Conservation (phyloP, 768 basidiomycete species). For the Butyriboletus loyo region DNA sequence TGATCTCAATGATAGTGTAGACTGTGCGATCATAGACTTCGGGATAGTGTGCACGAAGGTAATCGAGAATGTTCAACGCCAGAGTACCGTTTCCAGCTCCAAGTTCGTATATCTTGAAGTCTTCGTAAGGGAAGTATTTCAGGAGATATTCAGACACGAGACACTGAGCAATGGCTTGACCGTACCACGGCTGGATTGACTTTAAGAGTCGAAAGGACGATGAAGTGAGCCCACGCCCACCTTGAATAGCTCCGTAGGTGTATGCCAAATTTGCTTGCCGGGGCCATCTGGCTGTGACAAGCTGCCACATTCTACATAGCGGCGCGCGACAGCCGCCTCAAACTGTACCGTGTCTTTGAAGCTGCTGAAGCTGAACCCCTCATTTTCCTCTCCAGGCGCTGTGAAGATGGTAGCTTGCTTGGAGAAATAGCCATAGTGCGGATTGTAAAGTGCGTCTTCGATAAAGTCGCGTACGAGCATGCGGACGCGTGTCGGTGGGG, state of each 20-base stretch:
- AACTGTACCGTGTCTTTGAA: conserved; percentile 74
- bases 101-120: conserved; percentile 94
- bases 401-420: conserved; percentile 90
- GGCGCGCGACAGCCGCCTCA: conserved; percentile 71
- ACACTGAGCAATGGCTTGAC: conserved; percentile 84
- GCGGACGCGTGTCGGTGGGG: conserved; percentile 77
- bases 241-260: conserved; percentile 96
- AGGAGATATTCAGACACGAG: conserved; percentile 89
- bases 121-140: conserved; percentile 94
- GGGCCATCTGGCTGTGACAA: conserved; percentile 59
- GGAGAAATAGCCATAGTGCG: conserved; percentile 95
- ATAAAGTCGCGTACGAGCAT: conserved; percentile 97
- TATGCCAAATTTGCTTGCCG: conserved; percentile 96
- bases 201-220: conserved; percentile 5
- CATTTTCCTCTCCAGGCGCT: conserved; percentile 40
- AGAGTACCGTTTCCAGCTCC: conserved; percentile 98
- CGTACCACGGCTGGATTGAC: conserved; percentile 81
- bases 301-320: conserved; percentile 70
- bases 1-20: conserved; percentile 96
- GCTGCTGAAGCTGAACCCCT: conserved; percentile 61
- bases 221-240: conserved; percentile 37
- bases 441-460: conserved; percentile 95
- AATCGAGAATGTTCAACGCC: conserved; percentile 84
- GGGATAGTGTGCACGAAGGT: conserved; percentile 71
- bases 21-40: conserved; percentile 91